Conservation (phyloP, 148 eudicot genomes). For the Camellia granthamiana region DNA sequence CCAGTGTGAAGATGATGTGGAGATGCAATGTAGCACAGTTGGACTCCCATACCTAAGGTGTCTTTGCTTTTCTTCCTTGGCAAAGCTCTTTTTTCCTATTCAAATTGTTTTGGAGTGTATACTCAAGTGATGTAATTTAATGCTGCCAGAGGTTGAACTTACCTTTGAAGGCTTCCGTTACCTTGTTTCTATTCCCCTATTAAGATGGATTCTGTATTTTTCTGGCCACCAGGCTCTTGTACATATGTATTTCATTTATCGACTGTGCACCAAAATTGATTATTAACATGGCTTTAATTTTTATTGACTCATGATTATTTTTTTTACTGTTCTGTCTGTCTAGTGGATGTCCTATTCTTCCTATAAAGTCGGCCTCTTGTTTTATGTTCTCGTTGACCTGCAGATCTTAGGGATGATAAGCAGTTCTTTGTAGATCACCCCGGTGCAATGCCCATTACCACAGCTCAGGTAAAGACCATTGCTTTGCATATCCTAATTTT, state of each 20-base stretch:
- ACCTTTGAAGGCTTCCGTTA: not conserved
- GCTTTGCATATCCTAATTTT: not conserved
- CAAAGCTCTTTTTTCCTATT: not conserved
- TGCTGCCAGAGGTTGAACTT: not conserved
- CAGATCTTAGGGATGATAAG: conserved; percentile 90
- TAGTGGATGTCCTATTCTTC: not conserved
- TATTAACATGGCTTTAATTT: not conserved
- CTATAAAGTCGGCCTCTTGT: not conserved
- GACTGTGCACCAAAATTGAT: not conserved
- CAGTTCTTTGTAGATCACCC: conserved; percentile 76
- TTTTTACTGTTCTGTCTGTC: not conserved
- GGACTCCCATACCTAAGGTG: not conserved
- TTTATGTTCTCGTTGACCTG: not conserved
- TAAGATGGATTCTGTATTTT: not conserved
- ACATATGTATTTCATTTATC: not conserved
- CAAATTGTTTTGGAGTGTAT: not conserved
- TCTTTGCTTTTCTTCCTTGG: not conserved
- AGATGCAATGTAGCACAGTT: no score
- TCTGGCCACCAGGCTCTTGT: not conserved
- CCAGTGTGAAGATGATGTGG: no score
- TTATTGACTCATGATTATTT: not conserved
- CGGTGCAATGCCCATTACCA: conserved; percentile 70
- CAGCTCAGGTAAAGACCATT: conserved; percentile 55
- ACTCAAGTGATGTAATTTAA: not conserved
- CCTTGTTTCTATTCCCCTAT: not conserved